A percentile compares a stretch with the other conserved stretches of the same genome.
Conservation (phyloP, 2,329 filamentous ascomycete species). For the Xylariales sp. region DNA sequence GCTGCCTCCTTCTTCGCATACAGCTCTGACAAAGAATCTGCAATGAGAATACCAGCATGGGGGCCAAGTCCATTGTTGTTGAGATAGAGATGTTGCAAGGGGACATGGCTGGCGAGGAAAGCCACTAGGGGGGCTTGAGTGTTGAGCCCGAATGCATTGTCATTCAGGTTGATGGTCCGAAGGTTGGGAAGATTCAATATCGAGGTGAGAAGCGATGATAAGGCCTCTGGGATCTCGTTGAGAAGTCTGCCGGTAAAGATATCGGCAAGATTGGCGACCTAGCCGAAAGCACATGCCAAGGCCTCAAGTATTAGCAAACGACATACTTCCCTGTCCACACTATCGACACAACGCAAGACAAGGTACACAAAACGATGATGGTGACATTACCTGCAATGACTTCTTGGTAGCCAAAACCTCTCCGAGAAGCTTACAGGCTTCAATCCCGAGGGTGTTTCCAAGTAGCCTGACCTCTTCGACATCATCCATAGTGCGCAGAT, state of each 20-base stretch:
- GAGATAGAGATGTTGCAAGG: slow-evolving; percentile 88
- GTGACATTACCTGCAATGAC: slow-evolving; percentile 60
- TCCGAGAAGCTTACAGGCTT: slow-evolving; percentile 80
- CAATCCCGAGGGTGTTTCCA: slow-evolving; percentile 90
- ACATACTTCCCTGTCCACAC: no score
- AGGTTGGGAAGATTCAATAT: slow-evolving; percentile 83
- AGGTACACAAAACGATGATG: no score
- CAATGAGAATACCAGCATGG: slow-evolving; percentile 82
- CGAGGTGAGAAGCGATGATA: slow-evolving; percentile 79
- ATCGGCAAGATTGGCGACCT: slow-evolving; percentile 87
- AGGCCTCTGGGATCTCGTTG: slow-evolving; percentile 86
- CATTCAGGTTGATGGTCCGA: slow-evolving; percentile 89
- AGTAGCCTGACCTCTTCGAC: slow-evolving; percentile 82
- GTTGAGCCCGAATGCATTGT: slow-evolving; percentile 97
- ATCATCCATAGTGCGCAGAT: slow-evolving; percentile 65
- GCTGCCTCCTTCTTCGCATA: slow-evolving; percentile 80
- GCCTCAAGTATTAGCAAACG: no score
- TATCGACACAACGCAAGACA: no score
- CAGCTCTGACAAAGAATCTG: slow-evolving; percentile 78
- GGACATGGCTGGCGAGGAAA: slow-evolving; percentile 83
- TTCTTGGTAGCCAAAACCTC: slow-evolving; percentile 82
- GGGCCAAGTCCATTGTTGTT: slow-evolving; percentile 98
- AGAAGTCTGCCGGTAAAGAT: slow-evolving; percentile 96
- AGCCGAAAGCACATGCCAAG: slow-evolving; percentile 4
- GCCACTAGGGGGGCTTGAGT: slow-evolving; percentile 88